These are phyloP conservation scores for Hymenoscyphus scutula DNA, from an alignment of 2,329 filamentous ascomycete species.

Conservation along the genomic window DNA sequence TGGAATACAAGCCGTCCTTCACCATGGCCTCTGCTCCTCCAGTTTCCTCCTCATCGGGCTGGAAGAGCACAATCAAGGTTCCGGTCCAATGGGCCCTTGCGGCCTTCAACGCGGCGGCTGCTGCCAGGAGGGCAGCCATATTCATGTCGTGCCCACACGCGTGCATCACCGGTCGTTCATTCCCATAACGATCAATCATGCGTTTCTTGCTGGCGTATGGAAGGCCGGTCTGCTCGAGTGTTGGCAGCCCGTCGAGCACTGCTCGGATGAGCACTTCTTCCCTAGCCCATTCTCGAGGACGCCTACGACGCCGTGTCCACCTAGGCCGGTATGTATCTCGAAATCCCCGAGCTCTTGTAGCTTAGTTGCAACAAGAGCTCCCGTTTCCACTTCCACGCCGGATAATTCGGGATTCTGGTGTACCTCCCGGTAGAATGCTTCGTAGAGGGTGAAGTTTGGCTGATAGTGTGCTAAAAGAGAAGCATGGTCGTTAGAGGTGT, in stretches of 20 bases:
- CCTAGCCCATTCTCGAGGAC: constrained; percentile 54
- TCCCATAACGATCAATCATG: constrained; percentile 40
- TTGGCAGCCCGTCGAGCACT: constrained; percentile 60
- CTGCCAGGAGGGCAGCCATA: constrained; percentile 54
- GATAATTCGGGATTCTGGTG: constrained; percentile 44
- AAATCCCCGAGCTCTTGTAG: constrained; percentile 38
- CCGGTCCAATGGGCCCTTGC: constrained; percentile 53
- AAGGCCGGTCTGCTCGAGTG: constrained; percentile 53
- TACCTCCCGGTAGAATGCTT: constrained; percentile 6
- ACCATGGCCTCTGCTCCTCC: constrained; percentile 64
- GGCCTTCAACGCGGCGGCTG: constrained; percentile 47
- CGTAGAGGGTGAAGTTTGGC: constrained; percentile 1
- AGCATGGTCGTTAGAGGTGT: neutral
- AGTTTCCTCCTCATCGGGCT: constrained; percentile 64
- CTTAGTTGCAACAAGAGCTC: constrained; percentile 43
- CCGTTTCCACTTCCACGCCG: constrained; percentile 52
- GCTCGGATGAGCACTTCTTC: constrained; percentile 56
- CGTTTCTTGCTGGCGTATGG: constrained; percentile 50
- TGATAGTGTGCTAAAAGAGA: neutral
- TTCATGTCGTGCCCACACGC: constrained; percentile 69
- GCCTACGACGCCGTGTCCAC: constrained; percentile 56
- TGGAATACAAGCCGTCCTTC: constrained; percentile 54
- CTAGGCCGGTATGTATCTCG: constrained; percentile 50
- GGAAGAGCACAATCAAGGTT: constrained; percentile 62
- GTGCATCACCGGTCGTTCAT: constrained; percentile 59